These are phyloP conservation scores for Gloeostereum incarnatum DNA, from an alignment of 768 basidiomycete species.

Conservation along the genomic window DNA sequence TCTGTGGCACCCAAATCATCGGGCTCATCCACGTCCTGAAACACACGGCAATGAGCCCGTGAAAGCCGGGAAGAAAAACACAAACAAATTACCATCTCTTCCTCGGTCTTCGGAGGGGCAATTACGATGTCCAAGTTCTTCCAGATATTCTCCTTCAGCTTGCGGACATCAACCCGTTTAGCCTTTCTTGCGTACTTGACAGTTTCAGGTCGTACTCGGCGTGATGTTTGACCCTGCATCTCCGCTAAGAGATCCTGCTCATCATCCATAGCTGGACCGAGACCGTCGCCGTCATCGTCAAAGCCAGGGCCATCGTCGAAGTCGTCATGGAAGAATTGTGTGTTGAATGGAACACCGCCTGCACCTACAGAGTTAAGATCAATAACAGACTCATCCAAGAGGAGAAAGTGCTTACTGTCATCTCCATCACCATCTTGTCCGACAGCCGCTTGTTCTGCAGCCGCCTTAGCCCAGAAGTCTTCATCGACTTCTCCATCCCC, in stretches of 20 bases:
- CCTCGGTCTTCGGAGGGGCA: conserved; percentile 28
- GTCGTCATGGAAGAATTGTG: conserved; percentile 95
- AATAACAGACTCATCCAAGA: not conserved
- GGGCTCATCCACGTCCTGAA: conserved; percentile 46
- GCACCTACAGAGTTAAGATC: conserved; percentile 22
- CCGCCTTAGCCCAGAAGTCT: conserved; percentile 95
- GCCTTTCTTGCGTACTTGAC: conserved; percentile 95
- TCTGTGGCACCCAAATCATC: conserved; percentile 39
- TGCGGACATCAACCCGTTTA: conserved; percentile 93
- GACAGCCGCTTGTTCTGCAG: conserved; percentile 69
- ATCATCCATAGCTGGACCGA: conserved; percentile 26
- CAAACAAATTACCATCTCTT: conserved; percentile 40
- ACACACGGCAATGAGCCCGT: conserved; percentile 1
- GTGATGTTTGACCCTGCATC: conserved; percentile 64
- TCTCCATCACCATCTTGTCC: conserved; percentile 40
- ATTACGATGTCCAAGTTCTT: conserved; percentile 77
- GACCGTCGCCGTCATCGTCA: conserved; percentile 37
- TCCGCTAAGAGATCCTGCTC: conserved; percentile 87
- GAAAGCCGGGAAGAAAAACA: not conserved
- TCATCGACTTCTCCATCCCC: conserved; percentile 90
- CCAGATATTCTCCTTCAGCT: conserved; percentile 98
- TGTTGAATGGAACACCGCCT: conserved; percentile 74
- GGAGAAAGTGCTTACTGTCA: conserved; percentile 42
- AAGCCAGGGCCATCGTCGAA: conserved; percentile 71
- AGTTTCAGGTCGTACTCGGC: conserved; percentile 76